These are phyloP conservation scores for Ophiostoma ips DNA, from an alignment of 2,329 filamentous ascomycete genomes.

Conservation along the genomic window DNA sequence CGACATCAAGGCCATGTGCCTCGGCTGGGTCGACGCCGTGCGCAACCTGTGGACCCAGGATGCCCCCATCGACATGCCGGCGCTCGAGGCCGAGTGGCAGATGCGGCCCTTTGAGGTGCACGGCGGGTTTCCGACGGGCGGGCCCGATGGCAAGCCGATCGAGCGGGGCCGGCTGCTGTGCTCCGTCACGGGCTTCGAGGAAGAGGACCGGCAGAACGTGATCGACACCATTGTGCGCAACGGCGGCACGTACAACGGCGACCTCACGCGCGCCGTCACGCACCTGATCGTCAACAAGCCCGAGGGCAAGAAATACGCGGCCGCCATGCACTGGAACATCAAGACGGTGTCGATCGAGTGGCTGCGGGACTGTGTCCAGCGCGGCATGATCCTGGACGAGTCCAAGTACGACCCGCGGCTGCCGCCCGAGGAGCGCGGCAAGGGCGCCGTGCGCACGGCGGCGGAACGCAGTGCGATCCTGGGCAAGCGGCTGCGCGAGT, in stretches of 20 bases:
- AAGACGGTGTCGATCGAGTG: constrained; percentile 70
- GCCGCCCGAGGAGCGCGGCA: constrained; percentile 56
- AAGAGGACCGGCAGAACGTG: constrained; percentile 54
- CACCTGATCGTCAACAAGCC: constrained; percentile 73
- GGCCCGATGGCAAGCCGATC: constrained; percentile 8
- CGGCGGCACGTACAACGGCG: constrained; percentile 74
- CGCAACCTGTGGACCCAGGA: constrained; percentile 69
- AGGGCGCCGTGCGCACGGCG: constrained; percentile 38
- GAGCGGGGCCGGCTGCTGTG: constrained; percentile 31
- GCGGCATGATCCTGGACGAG: constrained; percentile 87
- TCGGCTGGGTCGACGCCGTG: constrained; percentile 75
- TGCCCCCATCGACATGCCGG: constrained; percentile 55
- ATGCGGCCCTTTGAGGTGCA: constrained; percentile 48
- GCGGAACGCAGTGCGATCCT: constrained; percentile 27
- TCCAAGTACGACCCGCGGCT: constrained; percentile 65
- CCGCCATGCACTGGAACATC: constrained; percentile 72
- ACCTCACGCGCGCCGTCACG: constrained; percentile 73
- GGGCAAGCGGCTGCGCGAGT: constrained; percentile 46
- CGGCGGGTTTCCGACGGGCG: constrained; percentile 25
- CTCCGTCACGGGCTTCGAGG: constrained; percentile 44
- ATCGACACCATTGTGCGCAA: constrained; percentile 52
- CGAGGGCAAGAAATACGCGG: constrained; percentile 78
- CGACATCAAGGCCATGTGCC: constrained; percentile 70
- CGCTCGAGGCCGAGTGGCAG: constrained; percentile 52
- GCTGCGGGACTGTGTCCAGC: constrained; percentile 67